Percentiles rank a stretch among this genome's conserved stretches.
Conservation (phyloP, 352 stramenopile genomes). For the Phytophthora pseudosyringae region DNA sequence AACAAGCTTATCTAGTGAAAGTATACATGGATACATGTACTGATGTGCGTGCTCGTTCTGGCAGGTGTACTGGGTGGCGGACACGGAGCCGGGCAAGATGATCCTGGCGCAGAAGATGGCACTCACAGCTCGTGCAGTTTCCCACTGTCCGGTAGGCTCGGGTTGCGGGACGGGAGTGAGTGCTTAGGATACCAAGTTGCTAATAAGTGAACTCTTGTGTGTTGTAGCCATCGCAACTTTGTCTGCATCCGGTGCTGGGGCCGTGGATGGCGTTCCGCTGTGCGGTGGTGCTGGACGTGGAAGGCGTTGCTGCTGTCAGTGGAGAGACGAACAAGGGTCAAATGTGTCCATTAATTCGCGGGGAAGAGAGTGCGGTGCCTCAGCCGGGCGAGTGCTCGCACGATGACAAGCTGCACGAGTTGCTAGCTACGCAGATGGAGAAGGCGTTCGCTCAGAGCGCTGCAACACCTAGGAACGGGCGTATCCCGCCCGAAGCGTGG, state of each 20-base stretch:
- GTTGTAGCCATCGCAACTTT: constrained; percentile 62
- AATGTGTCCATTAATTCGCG: constrained; percentile 13
- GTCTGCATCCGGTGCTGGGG: constrained; percentile 64
- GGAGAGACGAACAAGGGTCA: constrained; percentile 15
- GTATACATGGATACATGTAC: not conserved
- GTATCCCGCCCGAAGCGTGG: constrained; percentile 58
- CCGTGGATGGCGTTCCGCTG: constrained; percentile 78
- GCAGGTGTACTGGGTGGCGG: constrained; percentile 72
- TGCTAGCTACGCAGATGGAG: constrained; percentile 52
- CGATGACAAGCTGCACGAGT: constrained; percentile 41
- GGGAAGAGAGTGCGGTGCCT: constrained; percentile 4
- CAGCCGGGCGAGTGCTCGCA: constrained; percentile 50
- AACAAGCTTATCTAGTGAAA: not conserved
- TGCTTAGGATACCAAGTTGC: not conserved
- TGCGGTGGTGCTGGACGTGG: constrained; percentile 57
- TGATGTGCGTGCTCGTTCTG: not conserved
- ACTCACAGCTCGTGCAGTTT: constrained; percentile 50
- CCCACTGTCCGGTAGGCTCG: constrained; percentile 48
- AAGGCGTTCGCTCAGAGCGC: constrained; percentile 52
- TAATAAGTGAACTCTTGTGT: constrained; percentile 5
- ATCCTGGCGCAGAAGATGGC: constrained; percentile 79
- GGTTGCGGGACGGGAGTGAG: not conserved
- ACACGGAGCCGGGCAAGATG: constrained; percentile 74
- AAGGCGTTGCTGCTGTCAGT: constrained; percentile 20
- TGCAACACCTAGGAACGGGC: constrained; percentile 25